phyloP scores from a whole-genome alignment of 441 rosid species.

The Metrosideros polymorpha region DNA sequence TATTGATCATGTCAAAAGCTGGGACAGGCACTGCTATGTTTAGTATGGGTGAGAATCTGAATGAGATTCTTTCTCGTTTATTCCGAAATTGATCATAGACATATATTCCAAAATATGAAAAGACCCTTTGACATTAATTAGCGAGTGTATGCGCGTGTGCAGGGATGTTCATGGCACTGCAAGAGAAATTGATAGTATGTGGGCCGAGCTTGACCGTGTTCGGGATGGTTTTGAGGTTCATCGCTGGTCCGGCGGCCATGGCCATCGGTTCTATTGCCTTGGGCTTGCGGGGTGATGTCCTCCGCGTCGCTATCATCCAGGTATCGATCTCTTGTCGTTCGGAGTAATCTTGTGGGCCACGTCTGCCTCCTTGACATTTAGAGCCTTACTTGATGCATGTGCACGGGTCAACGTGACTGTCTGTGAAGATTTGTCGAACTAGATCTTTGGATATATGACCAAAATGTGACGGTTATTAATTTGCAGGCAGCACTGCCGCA shows the following conservation, averaged over 20 bases:
- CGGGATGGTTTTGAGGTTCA: constrained; percentile 70
- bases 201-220: constrained; percentile 51
- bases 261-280: constrained; percentile 63
- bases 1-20: constrained; percentile 1
- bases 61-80: neutral
- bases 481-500: constrained; percentile 86
- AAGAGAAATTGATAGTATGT: constrained; percentile 66
- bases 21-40: constrained; percentile 91
- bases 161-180: constrained; percentile 90
- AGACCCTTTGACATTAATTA: neutral
- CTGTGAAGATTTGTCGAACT: neutral
- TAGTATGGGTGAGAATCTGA: constrained; percentile 57
- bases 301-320: constrained; percentile 85
- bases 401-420: neutral
- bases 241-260: constrained; percentile 88
- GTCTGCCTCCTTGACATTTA: neutral
- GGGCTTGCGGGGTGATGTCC: constrained; percentile 75
- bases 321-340: constrained; percentile 10
- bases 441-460: neutral
- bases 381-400: neutral
- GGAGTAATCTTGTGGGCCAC: neutral
- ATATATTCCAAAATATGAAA: neutral
- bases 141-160: neutral
- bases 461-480: neutral
- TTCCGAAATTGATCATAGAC: neutral